Base-by-base conservation (phyloP, 805 yeast species). In the Suhomyces vadensis region DNA sequence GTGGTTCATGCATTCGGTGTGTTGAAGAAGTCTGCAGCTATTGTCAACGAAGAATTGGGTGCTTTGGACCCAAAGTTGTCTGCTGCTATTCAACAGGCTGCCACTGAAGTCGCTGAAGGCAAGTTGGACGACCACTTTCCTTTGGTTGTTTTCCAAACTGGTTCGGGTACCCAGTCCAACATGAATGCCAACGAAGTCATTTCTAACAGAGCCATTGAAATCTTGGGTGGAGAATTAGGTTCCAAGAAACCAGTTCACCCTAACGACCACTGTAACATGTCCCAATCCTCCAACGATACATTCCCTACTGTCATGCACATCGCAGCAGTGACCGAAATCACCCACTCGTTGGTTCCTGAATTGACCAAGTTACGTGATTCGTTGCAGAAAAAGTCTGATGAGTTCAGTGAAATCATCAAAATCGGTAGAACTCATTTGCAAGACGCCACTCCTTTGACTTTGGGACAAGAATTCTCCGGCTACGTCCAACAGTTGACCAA, bases 221-320 rank as follows among this genome's bases (percentile, higher is more conserved):
- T 94, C 42, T 78, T 94, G 54, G 98, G 97, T 51, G 99, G 98
- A 49, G 78, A 76, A 61, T 71, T 85, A 61, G 99, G 99, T 49
- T 84, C 96, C 50, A 94, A 94, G 76, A 78, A 72, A 51, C 96
- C 96, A 24, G 96, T 94, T 44, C 99, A 94, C 72, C 99, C 99
- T 54, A 94, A 94, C 73, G 98, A 94, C 71, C 98, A 94, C 73
- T 95, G 91, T 60, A 94, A 94, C 78, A 91, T 89, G 88, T 87
- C 97, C 14, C 98, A 94, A 74, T 88, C 96, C n/a, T 89, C 97
- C 37, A 94, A 94, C 69, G 99, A 94, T 73, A 94, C 98, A 43
- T 94, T 94, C 87, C 99, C 99, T 56, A 91, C 99, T 27, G 99
- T 92, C 44, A 94, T 94, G 99, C 99, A 94, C 75, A 92, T 94